A percentile compares a stretch with the other conserved stretches of the same genome.
phyloP scores from a whole-genome alignment of 352 stramenopile genomes.

The Phytophthora podocarpi region DNA sequence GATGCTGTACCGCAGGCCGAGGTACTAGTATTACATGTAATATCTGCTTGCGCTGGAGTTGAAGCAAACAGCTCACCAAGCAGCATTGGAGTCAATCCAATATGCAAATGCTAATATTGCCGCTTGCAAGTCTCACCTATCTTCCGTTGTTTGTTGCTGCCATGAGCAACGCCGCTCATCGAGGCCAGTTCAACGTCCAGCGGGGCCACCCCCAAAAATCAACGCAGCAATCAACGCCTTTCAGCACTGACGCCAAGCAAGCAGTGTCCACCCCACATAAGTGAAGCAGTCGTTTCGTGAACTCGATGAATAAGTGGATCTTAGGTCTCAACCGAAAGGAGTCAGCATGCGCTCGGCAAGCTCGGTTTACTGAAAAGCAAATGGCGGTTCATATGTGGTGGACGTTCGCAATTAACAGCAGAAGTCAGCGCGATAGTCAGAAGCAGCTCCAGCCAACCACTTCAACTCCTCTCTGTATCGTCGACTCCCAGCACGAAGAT shows the following conservation, averaged over 20 bases:
- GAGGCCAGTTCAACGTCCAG: constrained; percentile 1
- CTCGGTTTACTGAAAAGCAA: constrained; percentile 30
- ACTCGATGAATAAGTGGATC: background rate
- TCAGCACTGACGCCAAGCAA: constrained; percentile 13
- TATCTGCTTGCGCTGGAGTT: too few relatives aligned
- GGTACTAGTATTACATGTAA: too few relatives aligned
- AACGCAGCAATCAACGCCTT: constrained; percentile 4
- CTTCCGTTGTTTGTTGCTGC: background rate
- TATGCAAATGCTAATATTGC: too few relatives aligned
- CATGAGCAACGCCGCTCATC: background rate
- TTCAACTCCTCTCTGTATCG: constrained; percentile 20
- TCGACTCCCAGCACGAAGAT: constrained; percentile 83
- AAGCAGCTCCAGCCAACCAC: constrained; percentile 24
- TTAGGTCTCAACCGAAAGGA: constrained; percentile 5
- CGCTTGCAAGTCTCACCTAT: too few relatives aligned
- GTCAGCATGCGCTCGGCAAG: background rate
- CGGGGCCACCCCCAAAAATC: background rate
- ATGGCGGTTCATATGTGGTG: constrained; percentile 2
- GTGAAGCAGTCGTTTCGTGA: constrained; percentile 20
- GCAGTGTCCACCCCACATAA: too few relatives aligned
- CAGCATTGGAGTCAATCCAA: too few relatives aligned
- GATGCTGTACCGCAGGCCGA: background rate
- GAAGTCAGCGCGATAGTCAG: background rate
- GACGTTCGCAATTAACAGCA: constrained; percentile 10
- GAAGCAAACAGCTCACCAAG: too few relatives aligned